phyloP scores from a whole-genome alignment of 768 basidiomycete species.

The Suillus ampliporus region DNA sequence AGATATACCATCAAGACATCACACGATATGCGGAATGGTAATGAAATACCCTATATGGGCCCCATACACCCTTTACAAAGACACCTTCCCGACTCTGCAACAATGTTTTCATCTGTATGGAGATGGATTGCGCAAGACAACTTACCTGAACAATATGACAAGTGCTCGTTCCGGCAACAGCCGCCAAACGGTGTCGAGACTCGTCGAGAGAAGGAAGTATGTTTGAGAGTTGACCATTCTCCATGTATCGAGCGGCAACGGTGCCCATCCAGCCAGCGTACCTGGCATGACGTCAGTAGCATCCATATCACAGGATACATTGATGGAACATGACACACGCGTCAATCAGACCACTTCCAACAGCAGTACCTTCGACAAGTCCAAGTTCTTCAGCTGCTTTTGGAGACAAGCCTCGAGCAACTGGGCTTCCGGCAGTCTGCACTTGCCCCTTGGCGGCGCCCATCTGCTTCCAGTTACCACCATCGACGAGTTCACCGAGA shows the following conservation, averaged over 20 bases:
- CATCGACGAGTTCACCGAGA: conserved; percentile 68
- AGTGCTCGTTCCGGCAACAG: conserved; percentile 94
- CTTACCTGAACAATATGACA: conserved; percentile 90
- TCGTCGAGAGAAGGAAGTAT: conserved; percentile 70
- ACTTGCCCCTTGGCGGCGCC: conserved; percentile 70
- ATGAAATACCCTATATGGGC: conserved; percentile 72
- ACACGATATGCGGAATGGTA: conserved; percentile 4
- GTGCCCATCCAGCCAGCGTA: conserved; percentile 99
- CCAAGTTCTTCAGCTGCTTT: conserved; percentile 86
- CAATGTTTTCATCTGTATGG: neutral
- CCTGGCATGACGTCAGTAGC: conserved; percentile 40
- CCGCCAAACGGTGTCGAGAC: conserved; percentile 83
- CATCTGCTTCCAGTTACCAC: conserved; percentile 70
- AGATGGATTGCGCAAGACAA: neutral
- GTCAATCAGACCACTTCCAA: conserved; percentile 95
- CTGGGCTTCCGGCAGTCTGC: conserved; percentile 82
- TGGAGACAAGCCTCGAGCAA: conserved; percentile 82
- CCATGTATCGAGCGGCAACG: conserved; percentile 76
- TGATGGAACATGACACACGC: conserved; percentile 57
- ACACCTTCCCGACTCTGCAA: conserved; percentile 76
- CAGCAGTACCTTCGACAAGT: conserved; percentile 82
- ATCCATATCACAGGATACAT: neutral
- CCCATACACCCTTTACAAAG: conserved; percentile 94
- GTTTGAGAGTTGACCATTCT: conserved; percentile 56
- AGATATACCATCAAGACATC: conserved; percentile 15